Evolutionary conservation across 2,329 filamentous ascomycete species (phyloP).

Genomic region (Pseudogymnoascus sp.): DNA sequence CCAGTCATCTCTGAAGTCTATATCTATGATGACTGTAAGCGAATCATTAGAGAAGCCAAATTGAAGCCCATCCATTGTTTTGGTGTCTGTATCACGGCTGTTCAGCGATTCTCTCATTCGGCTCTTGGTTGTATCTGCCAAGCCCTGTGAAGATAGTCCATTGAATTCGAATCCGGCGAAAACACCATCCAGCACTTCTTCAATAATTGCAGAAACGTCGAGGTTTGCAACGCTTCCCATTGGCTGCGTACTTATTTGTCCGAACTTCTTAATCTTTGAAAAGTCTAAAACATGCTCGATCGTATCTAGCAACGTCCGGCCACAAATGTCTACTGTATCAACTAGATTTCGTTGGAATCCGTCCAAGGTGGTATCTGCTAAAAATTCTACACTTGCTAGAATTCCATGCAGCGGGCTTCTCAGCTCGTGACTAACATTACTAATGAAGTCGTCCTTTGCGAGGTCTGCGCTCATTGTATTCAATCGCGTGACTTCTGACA

Average conservation of each 20-base stretch:
- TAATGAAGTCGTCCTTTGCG: constrained; percentile 23
- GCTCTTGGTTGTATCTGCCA: constrained; percentile 20
- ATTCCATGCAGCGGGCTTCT: constrained; percentile 36
- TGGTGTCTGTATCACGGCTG: neutral
- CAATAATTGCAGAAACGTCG: constrained; percentile 27
- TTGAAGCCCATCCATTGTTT: constrained; percentile 16
- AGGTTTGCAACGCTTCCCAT: constrained; percentile 22
- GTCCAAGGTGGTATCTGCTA: constrained; percentile 40
- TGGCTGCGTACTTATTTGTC: constrained; percentile 15
- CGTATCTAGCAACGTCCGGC: constrained; percentile 43
- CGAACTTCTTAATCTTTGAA: constrained; percentile 42
- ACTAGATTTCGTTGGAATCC: constrained; percentile 37
- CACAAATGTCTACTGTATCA: constrained; percentile 42
- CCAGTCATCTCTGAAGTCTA: constrained; percentile 29
- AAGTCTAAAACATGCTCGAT: constrained; percentile 45
- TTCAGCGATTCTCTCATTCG: neutral
- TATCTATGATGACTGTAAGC: constrained; percentile 37
- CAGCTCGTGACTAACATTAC: constrained; percentile 24
- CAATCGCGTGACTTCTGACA: constrained; percentile 21
- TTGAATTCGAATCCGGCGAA: constrained; percentile 28
- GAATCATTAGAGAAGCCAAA: constrained; percentile 19
- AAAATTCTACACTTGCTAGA: constrained; percentile 42
- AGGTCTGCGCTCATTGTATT: constrained; percentile 20
- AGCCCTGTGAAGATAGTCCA: constrained; percentile 18
- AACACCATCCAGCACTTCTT: constrained; percentile 31